Percentiles rank a stretch among this genome's conserved stretches.
Conservation (phyloP, 129 eudicot species). For the Flaveria brownii region DNA sequence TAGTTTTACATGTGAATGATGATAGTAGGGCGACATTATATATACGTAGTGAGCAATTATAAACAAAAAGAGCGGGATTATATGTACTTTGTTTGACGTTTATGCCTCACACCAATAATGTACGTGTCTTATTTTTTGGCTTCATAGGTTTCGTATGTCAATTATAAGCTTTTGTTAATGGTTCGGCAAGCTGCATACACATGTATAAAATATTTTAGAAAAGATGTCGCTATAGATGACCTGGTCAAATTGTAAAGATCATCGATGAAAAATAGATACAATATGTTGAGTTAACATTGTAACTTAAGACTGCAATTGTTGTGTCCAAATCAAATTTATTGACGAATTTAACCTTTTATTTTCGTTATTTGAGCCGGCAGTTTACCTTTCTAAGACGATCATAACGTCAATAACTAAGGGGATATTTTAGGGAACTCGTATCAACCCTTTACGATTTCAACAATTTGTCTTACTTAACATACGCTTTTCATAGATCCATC, state of each 20-base stretch:
- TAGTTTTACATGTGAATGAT: too few species aligned
- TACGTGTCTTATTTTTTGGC: too few species aligned
- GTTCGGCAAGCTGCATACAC: too few species aligned
- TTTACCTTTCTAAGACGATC: conserved; percentile 1
- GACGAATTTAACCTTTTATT: neutral
- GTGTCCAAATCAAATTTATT: conserved; percentile 5
- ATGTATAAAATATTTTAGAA: too few species aligned
- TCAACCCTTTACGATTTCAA: neutral
- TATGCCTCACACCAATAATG: too few species aligned
- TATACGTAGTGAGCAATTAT: too few species aligned
- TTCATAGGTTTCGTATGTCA: too few species aligned
- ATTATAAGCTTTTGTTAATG: too few species aligned
- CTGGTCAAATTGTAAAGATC: neutral
- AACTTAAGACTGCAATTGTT: neutral
- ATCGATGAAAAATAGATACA: neutral
- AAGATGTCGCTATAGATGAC: neutral
- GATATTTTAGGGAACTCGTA: neutral
- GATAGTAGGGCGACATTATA: too few species aligned
- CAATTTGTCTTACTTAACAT: neutral
- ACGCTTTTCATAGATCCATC: neutral
- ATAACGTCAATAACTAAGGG: neutral
- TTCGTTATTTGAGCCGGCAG: conserved; percentile 19
- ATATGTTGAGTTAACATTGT: too few species aligned
- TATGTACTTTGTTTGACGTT: too few species aligned
- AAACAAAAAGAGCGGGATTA: too few species aligned